Evolutionary conservation across 106 monocot species (phyloP).

Genomic region (Allium sativum): DNA sequence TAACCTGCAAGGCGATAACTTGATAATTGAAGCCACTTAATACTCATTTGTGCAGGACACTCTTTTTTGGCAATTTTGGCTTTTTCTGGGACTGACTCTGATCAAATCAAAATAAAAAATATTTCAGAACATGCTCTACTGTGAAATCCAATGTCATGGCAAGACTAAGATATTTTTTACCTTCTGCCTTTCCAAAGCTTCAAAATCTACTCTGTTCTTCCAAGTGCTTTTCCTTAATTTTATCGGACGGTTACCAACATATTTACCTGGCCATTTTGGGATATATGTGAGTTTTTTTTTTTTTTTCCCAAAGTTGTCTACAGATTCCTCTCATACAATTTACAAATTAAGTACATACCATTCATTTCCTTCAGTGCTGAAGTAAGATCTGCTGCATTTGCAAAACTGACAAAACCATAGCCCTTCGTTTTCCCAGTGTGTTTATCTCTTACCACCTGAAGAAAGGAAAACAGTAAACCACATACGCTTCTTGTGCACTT

Average conservation of each 20-base stretch:
- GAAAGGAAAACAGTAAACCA: neutral
- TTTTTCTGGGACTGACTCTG: slow-evolving; percentile 54
- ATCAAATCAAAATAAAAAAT: slow-evolving; percentile 1
- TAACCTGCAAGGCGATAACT: too few species aligned
- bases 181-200: slow-evolving; percentile 60
- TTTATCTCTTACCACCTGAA: slow-evolving; percentile 88
- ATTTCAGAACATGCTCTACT: neutral
- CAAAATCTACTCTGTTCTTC: slow-evolving; percentile 64
- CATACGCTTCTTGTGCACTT: neutral
- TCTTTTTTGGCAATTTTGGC: slow-evolving; percentile 39
- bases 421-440: slow-evolving; percentile 91
- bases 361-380: slow-evolving; percentile 96
- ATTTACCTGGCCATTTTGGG: slow-evolving; percentile 39
- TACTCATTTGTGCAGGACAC: slow-evolving; percentile 56
- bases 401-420: slow-evolving; percentile 93
- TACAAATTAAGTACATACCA: slow-evolving; percentile 26
- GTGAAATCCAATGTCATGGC: neutral
- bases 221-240: slow-evolving; percentile 77
- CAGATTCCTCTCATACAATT: too few species aligned
- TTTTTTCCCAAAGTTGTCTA: neutral
- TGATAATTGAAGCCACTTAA: too few species aligned
- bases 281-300: neutral
- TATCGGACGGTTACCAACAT: slow-evolving; percentile 76
- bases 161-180: slow-evolving; percentile 12
- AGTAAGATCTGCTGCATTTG: slow-evolving; percentile 70